phyloP scores from a whole-genome alignment of 257 asterid genomes.

The Primulina eburnea region DNA sequence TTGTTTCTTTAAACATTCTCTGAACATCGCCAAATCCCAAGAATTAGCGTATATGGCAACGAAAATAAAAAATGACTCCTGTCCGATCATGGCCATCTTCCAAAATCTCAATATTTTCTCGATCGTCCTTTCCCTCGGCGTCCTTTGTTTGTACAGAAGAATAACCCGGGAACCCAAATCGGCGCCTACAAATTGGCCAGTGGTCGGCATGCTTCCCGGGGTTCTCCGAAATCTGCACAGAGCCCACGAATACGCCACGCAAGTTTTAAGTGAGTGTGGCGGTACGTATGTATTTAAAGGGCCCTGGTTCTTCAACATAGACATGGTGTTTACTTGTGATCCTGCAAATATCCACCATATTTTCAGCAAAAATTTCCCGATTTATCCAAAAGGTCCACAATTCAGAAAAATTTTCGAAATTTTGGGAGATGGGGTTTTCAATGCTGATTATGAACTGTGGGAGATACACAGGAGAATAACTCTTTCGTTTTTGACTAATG shows the following conservation, averaged over 20 bases:
- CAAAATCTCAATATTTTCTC: neutral
- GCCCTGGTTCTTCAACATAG: conserved; percentile 32
- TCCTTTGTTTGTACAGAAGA: neutral
- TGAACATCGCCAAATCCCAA: too few species aligned
- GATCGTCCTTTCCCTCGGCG: conserved; percentile 10
- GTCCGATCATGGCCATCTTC: neutral
- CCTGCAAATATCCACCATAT: conserved; percentile 49
- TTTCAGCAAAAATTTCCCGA: conserved; percentile 43
- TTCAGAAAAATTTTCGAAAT: conserved; percentile 39
- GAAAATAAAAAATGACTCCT: too few species aligned
- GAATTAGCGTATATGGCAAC: too few species aligned
- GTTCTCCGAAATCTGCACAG: conserved; percentile 24
- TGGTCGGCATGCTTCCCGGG: conserved; percentile 45
- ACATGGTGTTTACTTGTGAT: conserved; percentile 44
- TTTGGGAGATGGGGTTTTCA: conserved; percentile 48
- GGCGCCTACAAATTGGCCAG: conserved; percentile 45
- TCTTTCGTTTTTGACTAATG: conserved; percentile 19
- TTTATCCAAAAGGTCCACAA: conserved; percentile 45
- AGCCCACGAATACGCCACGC: conserved; percentile 31
- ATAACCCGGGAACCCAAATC: conserved; percentile 11
- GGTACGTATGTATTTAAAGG: conserved; percentile 36
- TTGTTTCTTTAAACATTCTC: too few species aligned
- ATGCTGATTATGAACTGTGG: conserved; percentile 47
- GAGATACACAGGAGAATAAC: conserved; percentile 37
- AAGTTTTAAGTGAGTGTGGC: conserved; percentile 27